These are phyloP conservation scores for Helichrysum umbraculigerum DNA, from an alignment of 129 eudicot species.

Conservation along the genomic window DNA sequence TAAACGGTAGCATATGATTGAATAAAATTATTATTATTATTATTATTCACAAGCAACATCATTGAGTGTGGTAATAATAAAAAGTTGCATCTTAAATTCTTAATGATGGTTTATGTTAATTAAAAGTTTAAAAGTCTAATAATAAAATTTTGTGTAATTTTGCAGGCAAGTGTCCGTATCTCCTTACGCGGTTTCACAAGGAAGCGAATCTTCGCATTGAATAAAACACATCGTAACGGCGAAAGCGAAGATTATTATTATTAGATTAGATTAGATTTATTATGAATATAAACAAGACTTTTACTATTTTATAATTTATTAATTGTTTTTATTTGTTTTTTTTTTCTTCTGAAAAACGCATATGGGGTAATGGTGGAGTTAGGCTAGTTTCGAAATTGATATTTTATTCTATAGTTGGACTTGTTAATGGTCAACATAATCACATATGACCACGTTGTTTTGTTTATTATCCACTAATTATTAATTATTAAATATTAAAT, in stretches of 20 bases:
- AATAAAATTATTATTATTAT: too few relatives aligned
- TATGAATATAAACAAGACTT: slow-evolving; percentile 12
- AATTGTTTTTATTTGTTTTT: not conserved
- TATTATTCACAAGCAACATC: too few relatives aligned
- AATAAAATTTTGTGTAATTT: not conserved
- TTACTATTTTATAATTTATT: not conserved
- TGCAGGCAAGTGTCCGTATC: slow-evolving; percentile 34
- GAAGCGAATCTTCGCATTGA: slow-evolving; percentile 26
- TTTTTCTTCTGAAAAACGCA: slow-evolving; percentile 14
- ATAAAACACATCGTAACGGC: not conserved
- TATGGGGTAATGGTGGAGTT: slow-evolving; percentile 22
- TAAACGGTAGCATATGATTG: too few relatives aligned
- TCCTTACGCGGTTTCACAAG: slow-evolving; percentile 42
- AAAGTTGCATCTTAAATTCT: too few relatives aligned
- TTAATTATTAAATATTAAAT: too few relatives aligned
- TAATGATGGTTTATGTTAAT: too few relatives aligned
- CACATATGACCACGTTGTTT: slow-evolving; percentile 19
- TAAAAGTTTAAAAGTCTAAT: not conserved
- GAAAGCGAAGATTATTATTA: slow-evolving; percentile 9
- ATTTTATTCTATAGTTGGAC: slow-evolving; percentile 16
- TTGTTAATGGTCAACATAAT: slow-evolving; percentile 20
- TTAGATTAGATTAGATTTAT: too few relatives aligned
- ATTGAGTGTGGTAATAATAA: too few relatives aligned
- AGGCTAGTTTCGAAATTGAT: slow-evolving; percentile 19
- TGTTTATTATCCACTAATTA: slow-evolving; percentile 24